Conservation (phyloP, 768 basidiomycete genomes). For the Hygrocybe punicea region DNA sequence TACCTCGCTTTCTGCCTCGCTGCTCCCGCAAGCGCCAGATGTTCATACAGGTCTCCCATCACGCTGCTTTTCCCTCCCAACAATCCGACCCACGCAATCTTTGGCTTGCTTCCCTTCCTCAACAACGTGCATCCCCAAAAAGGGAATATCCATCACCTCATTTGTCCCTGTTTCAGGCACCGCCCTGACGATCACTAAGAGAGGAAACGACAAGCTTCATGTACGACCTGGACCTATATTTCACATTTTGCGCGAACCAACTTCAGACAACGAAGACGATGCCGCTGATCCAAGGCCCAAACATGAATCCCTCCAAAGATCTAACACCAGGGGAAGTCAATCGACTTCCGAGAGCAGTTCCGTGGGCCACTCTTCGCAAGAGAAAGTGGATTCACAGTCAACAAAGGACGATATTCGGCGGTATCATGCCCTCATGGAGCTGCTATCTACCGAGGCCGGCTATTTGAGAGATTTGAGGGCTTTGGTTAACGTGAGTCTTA, state of each 20-base stretch:
- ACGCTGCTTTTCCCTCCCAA: conserved; percentile 44
- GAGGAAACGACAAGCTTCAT: conserved; percentile 4
- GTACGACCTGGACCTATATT: conserved; percentile 32
- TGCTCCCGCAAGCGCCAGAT: conserved; percentile 28
- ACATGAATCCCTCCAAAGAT: not conserved
- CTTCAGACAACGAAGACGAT: conserved; percentile 31
- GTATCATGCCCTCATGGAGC: conserved; percentile 78
- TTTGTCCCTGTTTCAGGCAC: not conserved
- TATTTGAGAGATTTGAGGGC: conserved; percentile 77
- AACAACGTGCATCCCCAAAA: not conserved
- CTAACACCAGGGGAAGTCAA: not conserved
- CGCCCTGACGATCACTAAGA: not conserved
- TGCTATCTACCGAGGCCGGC: conserved; percentile 78
- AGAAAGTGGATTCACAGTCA: conserved; percentile 25
- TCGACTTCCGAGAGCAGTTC: conserved; percentile 12
- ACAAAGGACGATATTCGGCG: conserved; percentile 48
- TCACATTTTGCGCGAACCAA: conserved; percentile 29
- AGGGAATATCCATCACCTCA: not conserved
- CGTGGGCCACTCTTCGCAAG: conserved; percentile 11
- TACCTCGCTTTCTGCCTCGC: conserved; percentile 46
- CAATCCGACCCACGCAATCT: conserved; percentile 21
- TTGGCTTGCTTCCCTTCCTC: not conserved
- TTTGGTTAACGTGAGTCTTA: conserved; percentile 62
- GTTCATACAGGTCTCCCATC: conserved; percentile 24
- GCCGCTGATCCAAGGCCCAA: conserved; percentile 11